Evolutionary conservation across 2,329 filamentous ascomycete species (phyloP), one percentile per base, ranked within the genome.

Genomic region (Dothistroma pini): DNA sequence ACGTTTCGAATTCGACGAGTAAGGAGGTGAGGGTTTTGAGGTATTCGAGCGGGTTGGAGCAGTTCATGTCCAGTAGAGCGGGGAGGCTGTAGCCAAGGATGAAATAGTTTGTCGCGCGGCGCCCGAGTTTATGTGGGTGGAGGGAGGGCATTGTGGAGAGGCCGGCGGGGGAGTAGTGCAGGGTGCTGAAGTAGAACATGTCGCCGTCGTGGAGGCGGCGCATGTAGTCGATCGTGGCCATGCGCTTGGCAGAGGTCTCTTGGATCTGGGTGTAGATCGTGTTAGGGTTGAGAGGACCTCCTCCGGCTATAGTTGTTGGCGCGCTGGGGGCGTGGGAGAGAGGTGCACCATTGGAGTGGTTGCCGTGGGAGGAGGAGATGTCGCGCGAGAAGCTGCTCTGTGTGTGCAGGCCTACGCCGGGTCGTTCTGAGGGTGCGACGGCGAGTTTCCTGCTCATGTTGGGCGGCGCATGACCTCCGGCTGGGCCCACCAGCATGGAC

Each of bases 161-260:
- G 75, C 96, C 91, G 32, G 85, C 76, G 70, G 91, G 89, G 66
- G 92, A 90, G 77, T 96, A 96, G 72, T 96, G 89, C 63, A 96
- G 86, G 0, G 95, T 97, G 78, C 97, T 97, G 81, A 97, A 97
- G 93, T 95, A 97, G 80, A 96, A 97, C 48, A 96, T 87, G 61
- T 91, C 88, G 63, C 93, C 93, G 77, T 97, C 92, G 73, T 99
- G 93, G 31, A 92, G 89, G 79, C 96, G 96, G 64, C 93, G 86
- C 65, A 99, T 76, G 74, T 99, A 99, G 70, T 96, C 91, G 48
- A 99, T 76, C 0, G 95, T 97, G 1, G 91, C 92, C 79, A 99
- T 96, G 68, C 95, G 85, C 80, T 99, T 99, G 61, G 89, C 88
- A 41, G 91, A 89, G 69, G 91, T 85, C 62, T 97, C 93, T 60